Conservation (phyloP, 495 filamentous ascomycete genomes). For the Daldinia bambusicola region DNA sequence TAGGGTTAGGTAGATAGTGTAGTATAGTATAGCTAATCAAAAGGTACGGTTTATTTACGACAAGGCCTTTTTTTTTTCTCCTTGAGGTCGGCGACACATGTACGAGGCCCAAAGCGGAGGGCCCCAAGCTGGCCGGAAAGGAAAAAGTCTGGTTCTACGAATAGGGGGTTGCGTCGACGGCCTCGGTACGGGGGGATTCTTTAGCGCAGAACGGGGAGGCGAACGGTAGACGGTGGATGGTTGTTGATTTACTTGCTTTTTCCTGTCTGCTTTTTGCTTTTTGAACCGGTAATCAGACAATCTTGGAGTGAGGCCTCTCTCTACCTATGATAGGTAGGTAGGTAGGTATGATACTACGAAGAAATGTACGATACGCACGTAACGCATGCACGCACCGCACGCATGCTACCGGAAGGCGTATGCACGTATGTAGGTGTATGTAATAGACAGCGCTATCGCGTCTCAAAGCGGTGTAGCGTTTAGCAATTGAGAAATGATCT, state of each 20-base stretch:
- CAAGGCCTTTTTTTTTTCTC: neutral
- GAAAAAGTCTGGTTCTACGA: slow-evolving; percentile 31
- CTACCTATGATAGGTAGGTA: neutral
- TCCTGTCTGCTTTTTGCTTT: neutral
- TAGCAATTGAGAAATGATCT: slow-evolving; percentile 37
- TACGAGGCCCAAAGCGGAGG: slow-evolving; percentile 15
- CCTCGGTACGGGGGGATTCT: neutral
- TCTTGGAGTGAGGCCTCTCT: slow-evolving; percentile 4
- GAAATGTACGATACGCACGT: neutral
- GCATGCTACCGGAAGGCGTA: neutral
- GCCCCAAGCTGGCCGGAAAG: neutral
- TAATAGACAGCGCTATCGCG: slow-evolving; percentile 22
- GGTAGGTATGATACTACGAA: neutral
- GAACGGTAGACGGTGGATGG: neutral
- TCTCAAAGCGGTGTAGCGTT: slow-evolving; percentile 33
- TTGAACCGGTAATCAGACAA: slow-evolving; percentile 22
- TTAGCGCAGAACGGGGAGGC: neutral
- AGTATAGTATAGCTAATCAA: no score
- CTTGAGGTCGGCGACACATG: slow-evolving; percentile 24
- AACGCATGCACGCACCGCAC: neutral
- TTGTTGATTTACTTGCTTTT: slow-evolving; percentile 5
- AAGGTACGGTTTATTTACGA: no score
- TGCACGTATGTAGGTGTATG: slow-evolving; percentile 9
- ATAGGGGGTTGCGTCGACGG: slow-evolving; percentile 10
- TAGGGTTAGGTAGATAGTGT: no score